Base-by-base conservation (phyloP, 495 filamentous ascomycete species). In the Lasiosphaeria miniovina region DNA sequence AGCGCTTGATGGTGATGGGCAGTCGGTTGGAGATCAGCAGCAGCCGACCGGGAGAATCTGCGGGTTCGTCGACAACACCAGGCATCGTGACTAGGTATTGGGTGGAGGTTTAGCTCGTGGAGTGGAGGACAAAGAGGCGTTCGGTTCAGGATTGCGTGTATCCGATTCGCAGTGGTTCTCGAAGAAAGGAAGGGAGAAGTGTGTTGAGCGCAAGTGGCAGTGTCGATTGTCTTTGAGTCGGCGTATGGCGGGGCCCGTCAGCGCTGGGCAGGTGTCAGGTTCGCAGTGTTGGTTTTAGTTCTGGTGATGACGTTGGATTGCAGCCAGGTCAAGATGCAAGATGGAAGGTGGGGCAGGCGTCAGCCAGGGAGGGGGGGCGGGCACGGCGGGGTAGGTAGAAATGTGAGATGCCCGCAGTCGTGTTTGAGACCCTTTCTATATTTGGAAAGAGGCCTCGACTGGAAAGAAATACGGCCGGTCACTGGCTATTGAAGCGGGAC, bases 21-120 rank as follows among this genome's bases (percentile, higher is more conserved):
- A 97, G 82, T 49, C 94, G 89, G 61, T 98, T 98, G 11, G 93
- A 96, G 64, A 96, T 84, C 49, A 98, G 85, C 41, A 96, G 87
- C 46, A 98, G 80, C 49, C 80, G 75, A 64, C 77, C 72, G 6
- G 66, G 59, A 24, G 24, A 24, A 36, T 52, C 35, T 49, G 57
- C 54, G 51, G 43, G 12, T 15, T 67, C 61, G 32, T 68, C 62
- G 53, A 68, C 57, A 36, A 58, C 43, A 46, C 43, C 54, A 36
- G 73, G 66, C 73, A 75, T 75, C 36, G 33, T 71, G 69, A 24
- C 32, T 36, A 34, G 8, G 35, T 51, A 31, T 49, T 17, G 48
- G 17, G 49, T 17, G 8, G 49, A 51, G 24, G 9, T 11, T 31
- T 32, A 11, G 49, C 24, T 11, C 3, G 49, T 33, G 12, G 32